phyloP scores from a whole-genome alignment of 768 basidiomycete species.

The Tricholoma saponaceum region DNA sequence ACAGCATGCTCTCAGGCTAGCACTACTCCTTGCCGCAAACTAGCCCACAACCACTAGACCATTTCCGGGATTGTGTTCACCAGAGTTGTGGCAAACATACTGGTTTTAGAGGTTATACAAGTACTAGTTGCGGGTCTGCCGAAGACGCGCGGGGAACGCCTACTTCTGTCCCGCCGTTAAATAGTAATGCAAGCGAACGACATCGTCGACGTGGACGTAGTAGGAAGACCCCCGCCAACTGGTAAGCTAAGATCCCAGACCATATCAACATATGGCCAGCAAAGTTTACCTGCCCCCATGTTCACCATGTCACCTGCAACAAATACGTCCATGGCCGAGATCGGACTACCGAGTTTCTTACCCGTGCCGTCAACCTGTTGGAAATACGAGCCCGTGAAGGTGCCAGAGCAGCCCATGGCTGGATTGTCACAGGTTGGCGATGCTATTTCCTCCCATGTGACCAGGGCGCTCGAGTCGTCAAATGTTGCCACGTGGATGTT shows the following conservation, averaged over 20 bases:
- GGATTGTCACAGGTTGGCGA: not conserved
- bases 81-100: no score
- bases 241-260: not conserved
- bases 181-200: not conserved
- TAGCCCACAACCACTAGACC: no score
- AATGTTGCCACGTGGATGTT: not conserved
- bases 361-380: not conserved
- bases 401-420: not conserved
- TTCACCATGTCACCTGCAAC: not conserved
- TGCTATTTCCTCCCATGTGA: not conserved
- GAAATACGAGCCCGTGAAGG: not conserved
- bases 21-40: no score
- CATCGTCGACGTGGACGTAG: not conserved
- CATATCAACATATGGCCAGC: slow-evolving; percentile 1
- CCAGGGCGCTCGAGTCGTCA: not conserved
- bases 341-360: not conserved
- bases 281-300: not conserved
- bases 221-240: not conserved
- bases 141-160: no score
- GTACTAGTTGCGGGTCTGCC: not conserved
- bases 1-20: no score
- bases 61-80: no score
- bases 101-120: no score
- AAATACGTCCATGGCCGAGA: not conserved
- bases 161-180: not conserved